phyloP scores from a whole-genome alignment of 768 basidiomycete species.

The Auricularia sp. region DNA sequence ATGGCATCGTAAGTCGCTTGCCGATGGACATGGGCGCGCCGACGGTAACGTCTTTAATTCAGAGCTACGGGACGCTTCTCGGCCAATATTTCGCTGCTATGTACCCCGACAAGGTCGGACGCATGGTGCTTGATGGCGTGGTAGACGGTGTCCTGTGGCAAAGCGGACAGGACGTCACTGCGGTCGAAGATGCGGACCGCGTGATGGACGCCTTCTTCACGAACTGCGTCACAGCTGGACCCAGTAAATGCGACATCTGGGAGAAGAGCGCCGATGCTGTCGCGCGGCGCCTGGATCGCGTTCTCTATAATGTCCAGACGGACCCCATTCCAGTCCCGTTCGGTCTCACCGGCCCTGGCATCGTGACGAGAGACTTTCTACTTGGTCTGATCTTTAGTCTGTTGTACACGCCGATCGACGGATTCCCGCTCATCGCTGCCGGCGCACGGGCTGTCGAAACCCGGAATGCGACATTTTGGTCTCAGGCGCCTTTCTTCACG shows the following conservation, averaged over 20 bases:
- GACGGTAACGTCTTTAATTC: neutral
- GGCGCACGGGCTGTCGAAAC: neutral
- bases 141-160: neutral
- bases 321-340: neutral
- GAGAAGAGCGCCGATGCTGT: neutral
- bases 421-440: neutral
- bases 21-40: neutral
- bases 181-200: neutral
- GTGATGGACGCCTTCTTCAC: neutral
- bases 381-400: neutral
- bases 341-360: neutral
- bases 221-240: neutral
- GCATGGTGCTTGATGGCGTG: conserved; percentile 6
- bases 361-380: neutral
- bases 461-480: neutral
- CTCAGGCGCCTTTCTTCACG: neutral
- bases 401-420: neutral
- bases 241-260: neutral
- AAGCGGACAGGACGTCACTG: neutral
- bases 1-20: neutral
- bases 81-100: conserved; percentile 5
- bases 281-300: neutral
- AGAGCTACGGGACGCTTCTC: conserved; percentile 6
- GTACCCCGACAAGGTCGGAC: conserved; percentile 3
- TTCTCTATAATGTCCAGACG: neutral